phyloP scores from a whole-genome alignment of 2,329 filamentous ascomycete species.

The Paecilomyces sp. region DNA sequence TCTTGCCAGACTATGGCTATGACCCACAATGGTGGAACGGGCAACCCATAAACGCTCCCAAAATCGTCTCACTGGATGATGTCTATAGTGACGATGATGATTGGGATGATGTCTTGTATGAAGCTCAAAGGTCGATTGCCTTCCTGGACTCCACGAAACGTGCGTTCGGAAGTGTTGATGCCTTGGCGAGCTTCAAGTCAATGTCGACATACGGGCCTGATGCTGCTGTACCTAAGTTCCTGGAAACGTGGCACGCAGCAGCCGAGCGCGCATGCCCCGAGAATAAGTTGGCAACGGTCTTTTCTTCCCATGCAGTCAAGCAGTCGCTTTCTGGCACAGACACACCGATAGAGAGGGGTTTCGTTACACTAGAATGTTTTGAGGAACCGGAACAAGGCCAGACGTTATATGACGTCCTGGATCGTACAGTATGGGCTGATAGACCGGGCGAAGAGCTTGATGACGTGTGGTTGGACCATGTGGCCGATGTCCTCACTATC shows the following conservation, averaged over 20 bases:
- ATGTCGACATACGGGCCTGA: conserved; percentile 27
- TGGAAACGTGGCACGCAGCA: conserved; percentile 43
- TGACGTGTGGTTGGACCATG: conserved; percentile 40
- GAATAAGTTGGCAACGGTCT: conserved; percentile 35
- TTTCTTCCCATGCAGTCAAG: conserved; percentile 41
- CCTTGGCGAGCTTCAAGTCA: conserved; percentile 38
- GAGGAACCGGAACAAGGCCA: conserved; percentile 31
- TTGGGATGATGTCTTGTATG: conserved; percentile 44
- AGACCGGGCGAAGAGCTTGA: conserved; percentile 31
- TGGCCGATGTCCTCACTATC: conserved; percentile 52
- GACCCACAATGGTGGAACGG: conserved; percentile 59
- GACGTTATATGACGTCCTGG: conserved; percentile 49
- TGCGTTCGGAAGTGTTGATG: conserved; percentile 51
- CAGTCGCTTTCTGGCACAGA: conserved; percentile 20
- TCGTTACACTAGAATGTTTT: conserved; percentile 31
- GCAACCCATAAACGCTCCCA: conserved; percentile 41
- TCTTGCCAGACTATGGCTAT: conserved; percentile 46
- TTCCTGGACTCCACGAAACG: conserved; percentile 52
- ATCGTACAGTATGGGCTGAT: conserved; percentile 44
- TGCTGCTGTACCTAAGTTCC: conserved; percentile 36
- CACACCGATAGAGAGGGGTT: conserved; percentile 26
- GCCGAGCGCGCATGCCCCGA: conserved; percentile 35
- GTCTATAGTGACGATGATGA: conserved; percentile 24
- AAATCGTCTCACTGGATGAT: conserved; percentile 41
- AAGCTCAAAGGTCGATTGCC: conserved; percentile 55